Conservation (phyloP, 345 rosid species). For the Eucalyptus guilfoylei region DNA sequence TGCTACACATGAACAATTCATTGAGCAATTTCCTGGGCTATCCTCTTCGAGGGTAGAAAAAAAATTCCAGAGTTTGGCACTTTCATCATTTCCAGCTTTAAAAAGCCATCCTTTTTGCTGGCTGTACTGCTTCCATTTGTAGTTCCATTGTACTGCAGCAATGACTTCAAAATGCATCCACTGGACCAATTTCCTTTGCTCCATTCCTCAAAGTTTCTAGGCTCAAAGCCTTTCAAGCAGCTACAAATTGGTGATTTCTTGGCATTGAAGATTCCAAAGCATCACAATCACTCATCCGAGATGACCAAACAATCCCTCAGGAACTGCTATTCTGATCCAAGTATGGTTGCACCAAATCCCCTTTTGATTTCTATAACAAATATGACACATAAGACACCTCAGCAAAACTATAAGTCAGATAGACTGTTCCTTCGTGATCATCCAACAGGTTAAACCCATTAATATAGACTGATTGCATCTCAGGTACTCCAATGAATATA, state of each 20-base stretch:
- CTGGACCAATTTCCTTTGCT: constrained; percentile 4
- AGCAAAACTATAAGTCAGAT: not conserved
- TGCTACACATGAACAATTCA: constrained; percentile 16
- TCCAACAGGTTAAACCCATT: not conserved
- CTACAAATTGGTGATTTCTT: constrained; percentile 1
- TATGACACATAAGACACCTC: not conserved
- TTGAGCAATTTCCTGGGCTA: constrained; percentile 1
- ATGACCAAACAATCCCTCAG: not conserved
- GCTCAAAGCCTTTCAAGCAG: constrained; percentile 2
- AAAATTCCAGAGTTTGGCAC: not conserved
- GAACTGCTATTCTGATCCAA: not conserved
- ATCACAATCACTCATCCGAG: not conserved
- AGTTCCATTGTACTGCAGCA: not conserved
- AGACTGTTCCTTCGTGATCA: not conserved
- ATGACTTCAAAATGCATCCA: constrained; percentile 4
- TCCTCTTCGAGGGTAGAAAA: not conserved
- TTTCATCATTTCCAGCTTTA: not conserved
- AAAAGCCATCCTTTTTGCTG: constrained; percentile 1
- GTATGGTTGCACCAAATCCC: not conserved
- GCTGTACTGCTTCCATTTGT: not conserved
- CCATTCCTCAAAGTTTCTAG: constrained; percentile 2
- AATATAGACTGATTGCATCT: not conserved
- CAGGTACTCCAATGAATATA: not conserved
- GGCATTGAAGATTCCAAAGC: not conserved
- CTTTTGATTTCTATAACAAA: not conserved